A percentile compares a stretch with the other conserved stretches of the same genome.
phyloP scores from a whole-genome alignment of 177 flowering plant species.

The Vitis hybrid region DNA sequence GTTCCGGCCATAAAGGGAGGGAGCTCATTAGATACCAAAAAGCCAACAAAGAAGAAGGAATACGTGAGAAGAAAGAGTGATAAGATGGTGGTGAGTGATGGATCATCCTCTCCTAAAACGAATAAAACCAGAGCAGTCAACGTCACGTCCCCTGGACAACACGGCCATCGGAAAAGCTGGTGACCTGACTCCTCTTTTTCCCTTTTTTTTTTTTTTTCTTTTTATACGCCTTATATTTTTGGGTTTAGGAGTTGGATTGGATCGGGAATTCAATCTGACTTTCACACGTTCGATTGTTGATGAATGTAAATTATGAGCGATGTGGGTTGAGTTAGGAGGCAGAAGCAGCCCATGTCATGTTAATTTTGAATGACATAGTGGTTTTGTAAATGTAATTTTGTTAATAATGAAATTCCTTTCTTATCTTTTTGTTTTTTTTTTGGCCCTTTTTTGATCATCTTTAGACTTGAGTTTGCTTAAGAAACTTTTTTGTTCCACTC shows the following conservation, averaged over 20 bases:
- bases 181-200: slow-evolving; percentile 5
- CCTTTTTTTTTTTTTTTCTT: not conserved
- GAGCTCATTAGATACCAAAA: slow-evolving; percentile 8
- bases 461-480: no score
- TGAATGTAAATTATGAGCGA: slow-evolving; percentile 6
- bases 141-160: not conserved
- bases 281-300: slow-evolving; percentile 1
- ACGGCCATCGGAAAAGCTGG: slow-evolving; percentile 19
- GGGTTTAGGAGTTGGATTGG: not conserved
- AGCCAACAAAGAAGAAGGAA: slow-evolving; percentile 33
- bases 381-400: not conserved
- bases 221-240: not conserved
- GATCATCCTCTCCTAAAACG: slow-evolving; percentile 10
- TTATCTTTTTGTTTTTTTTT: not conserved
- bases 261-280: slow-evolving; percentile 13
- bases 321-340: slow-evolving; percentile 6
- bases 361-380: not conserved
- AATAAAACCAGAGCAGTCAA: not conserved
- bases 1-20: slow-evolving; percentile 34
- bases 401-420: not conserved
- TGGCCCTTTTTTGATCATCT: no score
- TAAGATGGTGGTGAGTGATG: slow-evolving; percentile 10
- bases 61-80: slow-evolving; percentile 21
- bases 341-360: slow-evolving; percentile 1
- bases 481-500: no score